Percentiles rank a stretch among this genome's conserved stretches.
phyloP scores from a whole-genome alignment of 371 early-diverging fungal genomes.

The Apophysomyces trapeziformis region DNA sequence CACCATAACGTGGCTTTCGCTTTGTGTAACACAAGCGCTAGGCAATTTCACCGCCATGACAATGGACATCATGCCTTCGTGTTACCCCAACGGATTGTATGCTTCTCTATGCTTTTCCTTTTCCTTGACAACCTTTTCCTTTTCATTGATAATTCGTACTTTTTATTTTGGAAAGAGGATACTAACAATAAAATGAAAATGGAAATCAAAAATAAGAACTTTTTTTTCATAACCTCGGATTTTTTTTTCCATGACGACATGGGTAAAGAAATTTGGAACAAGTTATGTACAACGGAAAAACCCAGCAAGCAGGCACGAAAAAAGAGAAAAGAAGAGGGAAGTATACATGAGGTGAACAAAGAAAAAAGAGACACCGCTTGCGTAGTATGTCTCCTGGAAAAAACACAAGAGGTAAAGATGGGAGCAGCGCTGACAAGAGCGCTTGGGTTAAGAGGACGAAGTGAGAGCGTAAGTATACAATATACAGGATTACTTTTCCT shows the following conservation, averaged over 20 bases:
- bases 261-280: background rate
- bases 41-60: background rate
- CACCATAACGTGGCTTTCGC: slow-evolving; percentile 7
- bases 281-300: slow-evolving; percentile 4
- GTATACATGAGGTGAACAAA: slow-evolving; percentile 7
- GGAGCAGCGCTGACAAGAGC: no score
- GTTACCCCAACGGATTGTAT: background rate
- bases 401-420: no score
- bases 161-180: background rate
- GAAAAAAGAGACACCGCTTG: background rate
- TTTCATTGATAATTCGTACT: slow-evolving; percentile 3
- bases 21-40: background rate
- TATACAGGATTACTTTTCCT: background rate
- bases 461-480: background rate
- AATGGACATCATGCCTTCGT: background rate
- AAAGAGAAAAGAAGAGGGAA: background rate
- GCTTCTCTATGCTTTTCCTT: background rate
- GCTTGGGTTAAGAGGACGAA: background rate
- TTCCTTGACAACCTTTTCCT: background rate
- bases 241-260: background rate
- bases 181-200: background rate
- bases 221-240: slow-evolving; percentile 5
- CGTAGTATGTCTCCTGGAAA: no score
- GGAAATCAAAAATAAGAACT: slow-evolving; percentile 1
- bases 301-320: background rate